phyloP scores from a whole-genome alignment of 106 monocot species.

The Dendrobium huoshanense region DNA sequence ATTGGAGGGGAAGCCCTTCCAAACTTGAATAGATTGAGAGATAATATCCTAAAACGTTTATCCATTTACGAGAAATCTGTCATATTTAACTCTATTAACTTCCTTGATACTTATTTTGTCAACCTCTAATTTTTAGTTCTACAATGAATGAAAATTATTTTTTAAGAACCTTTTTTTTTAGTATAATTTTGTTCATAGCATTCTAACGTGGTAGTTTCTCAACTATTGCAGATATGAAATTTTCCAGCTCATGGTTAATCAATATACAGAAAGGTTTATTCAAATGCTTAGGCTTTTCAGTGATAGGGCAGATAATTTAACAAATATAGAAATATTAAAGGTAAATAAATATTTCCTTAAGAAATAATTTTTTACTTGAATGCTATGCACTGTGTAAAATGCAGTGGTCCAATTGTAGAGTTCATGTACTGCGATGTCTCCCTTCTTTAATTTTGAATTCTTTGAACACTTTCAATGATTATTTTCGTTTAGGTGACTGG shows the following conservation, averaged over 20 bases:
- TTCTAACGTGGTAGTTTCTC: neutral
- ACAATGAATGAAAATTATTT: neutral
- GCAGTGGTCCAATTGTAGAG: neutral
- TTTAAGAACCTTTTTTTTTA: neutral
- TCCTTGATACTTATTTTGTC: neutral
- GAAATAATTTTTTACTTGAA: neutral
- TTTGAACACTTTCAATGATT: neutral
- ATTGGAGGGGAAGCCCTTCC: too few species aligned
- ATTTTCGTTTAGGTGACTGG: conserved; percentile 69
- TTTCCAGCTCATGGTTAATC: conserved; percentile 98
- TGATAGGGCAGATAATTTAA: conserved; percentile 75
- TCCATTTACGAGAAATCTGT: too few species aligned
- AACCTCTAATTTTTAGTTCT: neutral
- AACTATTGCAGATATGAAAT: conserved; percentile 85
- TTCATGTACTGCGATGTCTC: neutral
- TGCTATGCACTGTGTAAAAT: neutral
- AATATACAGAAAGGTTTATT: conserved; percentile 96
- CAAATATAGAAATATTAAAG: conserved; percentile 96
- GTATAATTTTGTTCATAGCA: neutral
- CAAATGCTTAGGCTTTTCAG: conserved; percentile 97
- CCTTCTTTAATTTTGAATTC: neutral
- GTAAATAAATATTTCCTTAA: conserved; percentile 23
- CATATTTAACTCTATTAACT: too few species aligned
- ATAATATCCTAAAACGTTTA: too few species aligned
- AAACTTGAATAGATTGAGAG: too few species aligned